Percentiles rank a stretch among this genome's conserved stretches.
These are phyloP conservation scores for Alternaria sp. DNA, from an alignment of 2,329 filamentous ascomycete species.

Conservation along the genomic window DNA sequence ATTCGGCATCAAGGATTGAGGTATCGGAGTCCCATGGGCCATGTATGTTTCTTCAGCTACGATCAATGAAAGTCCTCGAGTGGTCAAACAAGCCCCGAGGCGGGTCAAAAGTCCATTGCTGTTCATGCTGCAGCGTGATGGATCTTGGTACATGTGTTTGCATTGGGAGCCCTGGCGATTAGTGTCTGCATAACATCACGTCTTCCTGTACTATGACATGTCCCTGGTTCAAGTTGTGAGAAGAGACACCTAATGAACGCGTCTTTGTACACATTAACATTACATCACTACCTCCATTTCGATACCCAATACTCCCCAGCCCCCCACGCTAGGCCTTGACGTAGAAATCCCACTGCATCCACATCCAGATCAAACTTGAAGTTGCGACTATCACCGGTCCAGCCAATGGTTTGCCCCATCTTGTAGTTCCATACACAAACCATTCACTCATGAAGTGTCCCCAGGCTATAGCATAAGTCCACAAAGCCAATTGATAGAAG, in stretches of 20 bases:
- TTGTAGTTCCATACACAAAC: conserved; percentile 77
- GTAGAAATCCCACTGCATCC: conserved; percentile 72
- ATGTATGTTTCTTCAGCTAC: conserved; percentile 51
- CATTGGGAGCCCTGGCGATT: neutral
- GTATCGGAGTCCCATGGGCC: conserved; percentile 49
- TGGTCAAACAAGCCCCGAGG: conserved; percentile 44
- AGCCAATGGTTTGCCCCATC: conserved; percentile 64
- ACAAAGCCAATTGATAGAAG: conserved; percentile 80
- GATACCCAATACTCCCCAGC: neutral
- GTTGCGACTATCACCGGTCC: conserved; percentile 65
- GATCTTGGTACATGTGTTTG: neutral
- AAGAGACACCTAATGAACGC: neutral
- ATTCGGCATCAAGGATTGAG: conserved; percentile 49
- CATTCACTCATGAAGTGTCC: conserved; percentile 70
- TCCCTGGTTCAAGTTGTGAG: neutral
- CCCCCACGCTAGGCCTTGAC: conserved; percentile 48
- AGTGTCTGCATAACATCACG: neutral
- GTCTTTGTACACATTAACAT: neutral
- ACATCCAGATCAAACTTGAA: conserved; percentile 66
- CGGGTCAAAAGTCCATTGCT: conserved; percentile 45
- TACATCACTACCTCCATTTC: neutral
- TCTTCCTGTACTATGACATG: neutral
- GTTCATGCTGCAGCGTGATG: conserved; percentile 7
- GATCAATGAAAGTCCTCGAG: conserved; percentile 50
- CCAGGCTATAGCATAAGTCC: conserved; percentile 81